phyloP scores from a whole-genome alignment of 75 land plant genomes.

The Chamaecyparis obtusa region DNA sequence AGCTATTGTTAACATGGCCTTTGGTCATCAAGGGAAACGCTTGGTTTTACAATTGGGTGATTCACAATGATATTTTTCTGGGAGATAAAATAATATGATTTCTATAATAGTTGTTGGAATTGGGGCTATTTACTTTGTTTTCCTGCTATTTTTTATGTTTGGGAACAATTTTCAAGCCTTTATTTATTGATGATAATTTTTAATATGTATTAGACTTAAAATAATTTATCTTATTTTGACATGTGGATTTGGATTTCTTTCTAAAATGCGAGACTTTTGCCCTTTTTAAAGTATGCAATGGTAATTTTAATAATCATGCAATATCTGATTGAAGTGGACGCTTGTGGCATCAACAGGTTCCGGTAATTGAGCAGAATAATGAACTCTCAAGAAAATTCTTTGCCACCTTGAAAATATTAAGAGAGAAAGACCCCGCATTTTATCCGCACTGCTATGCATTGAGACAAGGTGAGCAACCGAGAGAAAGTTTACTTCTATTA shows the following conservation, averaged over 20 bases:
- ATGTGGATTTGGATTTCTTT: neutral
- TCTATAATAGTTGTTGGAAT: too few relatives aligned
- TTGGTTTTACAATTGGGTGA: neutral
- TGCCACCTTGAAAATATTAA: conserved; percentile 33
- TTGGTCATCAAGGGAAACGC: neutral
- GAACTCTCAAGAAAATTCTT: conserved; percentile 62
- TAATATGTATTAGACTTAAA: neutral
- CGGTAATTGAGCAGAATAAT: conserved; percentile 52
- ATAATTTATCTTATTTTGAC: neutral
- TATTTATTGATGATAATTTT: neutral
- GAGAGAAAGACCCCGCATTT: conserved; percentile 61
- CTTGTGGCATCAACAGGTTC: conserved; percentile 33
- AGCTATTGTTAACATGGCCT: neutral
- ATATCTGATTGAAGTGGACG: neutral
- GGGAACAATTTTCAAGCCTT: neutral
- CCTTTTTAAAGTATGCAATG: neutral
- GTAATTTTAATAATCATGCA: neutral
- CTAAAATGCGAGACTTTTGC: neutral
- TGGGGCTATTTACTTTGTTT: neutral
- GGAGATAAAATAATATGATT: neutral
- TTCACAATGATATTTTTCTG: neutral
- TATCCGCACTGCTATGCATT: conserved; percentile 71
- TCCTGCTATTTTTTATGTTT: neutral
- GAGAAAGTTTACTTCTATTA: conserved; percentile 74
- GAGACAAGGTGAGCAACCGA: conserved; percentile 90